Conservation (phyloP, 2,329 filamentous ascomycete genomes). For the Curvularia sp. region DNA sequence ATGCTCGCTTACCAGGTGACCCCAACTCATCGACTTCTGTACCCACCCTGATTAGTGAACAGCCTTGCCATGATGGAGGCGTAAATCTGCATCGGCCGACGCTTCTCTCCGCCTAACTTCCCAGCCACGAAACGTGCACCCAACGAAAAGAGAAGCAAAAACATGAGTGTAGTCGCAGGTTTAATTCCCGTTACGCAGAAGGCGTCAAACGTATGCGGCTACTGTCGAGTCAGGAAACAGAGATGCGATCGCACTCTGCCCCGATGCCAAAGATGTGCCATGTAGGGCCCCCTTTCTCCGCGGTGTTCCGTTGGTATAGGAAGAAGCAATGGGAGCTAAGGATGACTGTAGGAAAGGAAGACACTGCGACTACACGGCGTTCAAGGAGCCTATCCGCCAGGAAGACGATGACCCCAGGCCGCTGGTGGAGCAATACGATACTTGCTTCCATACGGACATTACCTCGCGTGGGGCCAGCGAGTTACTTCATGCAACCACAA, state of each 20-base stretch:
- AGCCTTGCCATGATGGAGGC: neutral
- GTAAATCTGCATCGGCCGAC: conserved; percentile 10
- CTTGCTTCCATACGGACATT: conserved; percentile 6
- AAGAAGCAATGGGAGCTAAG: conserved; percentile 9
- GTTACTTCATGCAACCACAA: conserved; percentile 12
- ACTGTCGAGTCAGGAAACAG: conserved; percentile 25
- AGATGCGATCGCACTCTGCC: conserved; percentile 19
- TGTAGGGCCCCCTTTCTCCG: conserved; percentile 1
- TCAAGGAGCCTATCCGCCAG: conserved; percentile 10
- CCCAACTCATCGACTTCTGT: neutral
- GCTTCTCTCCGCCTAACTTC: neutral
- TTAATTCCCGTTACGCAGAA: conserved; percentile 19
- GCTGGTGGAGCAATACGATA: conserved; percentile 17
- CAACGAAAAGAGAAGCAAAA: neutral
- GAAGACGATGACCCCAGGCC: conserved; percentile 1
- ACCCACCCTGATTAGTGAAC: neutral
- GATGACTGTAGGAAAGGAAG: neutral
- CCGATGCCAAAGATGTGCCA: neutral
- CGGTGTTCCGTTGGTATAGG: conserved; percentile 1
- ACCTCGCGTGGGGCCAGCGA: conserved; percentile 11
- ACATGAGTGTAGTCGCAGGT: conserved; percentile 5
- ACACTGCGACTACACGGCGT: conserved; percentile 23
- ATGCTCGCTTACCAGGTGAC: neutral
- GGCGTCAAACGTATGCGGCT: conserved; percentile 22
- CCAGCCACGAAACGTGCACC: neutral